These are phyloP conservation scores for Cytidiella melzeri DNA, from an alignment of 768 basidiomycete genomes.

Conservation along the genomic window DNA sequence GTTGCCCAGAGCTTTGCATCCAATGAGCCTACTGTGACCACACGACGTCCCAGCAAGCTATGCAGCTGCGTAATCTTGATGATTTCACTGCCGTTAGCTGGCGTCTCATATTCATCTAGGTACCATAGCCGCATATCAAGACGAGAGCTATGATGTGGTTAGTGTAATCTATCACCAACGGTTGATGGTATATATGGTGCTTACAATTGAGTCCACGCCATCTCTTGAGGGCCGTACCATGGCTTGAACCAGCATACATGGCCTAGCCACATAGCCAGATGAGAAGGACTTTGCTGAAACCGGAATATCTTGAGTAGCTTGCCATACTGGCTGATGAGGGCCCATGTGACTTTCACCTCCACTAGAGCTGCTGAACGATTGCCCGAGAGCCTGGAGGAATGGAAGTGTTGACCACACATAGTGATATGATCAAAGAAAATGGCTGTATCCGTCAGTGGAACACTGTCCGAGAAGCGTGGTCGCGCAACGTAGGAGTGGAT, in stretches of 20 bases:
- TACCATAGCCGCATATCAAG: background rate
- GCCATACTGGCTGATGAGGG: background rate
- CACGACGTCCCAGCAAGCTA: background rate
- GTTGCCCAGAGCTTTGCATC: background rate
- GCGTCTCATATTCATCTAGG: background rate
- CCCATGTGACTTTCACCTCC: background rate
- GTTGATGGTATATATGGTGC: background rate
- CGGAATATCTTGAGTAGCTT: background rate
- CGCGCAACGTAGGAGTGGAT: background rate
- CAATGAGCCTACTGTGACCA: background rate
- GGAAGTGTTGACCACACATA: background rate
- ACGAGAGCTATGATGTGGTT: background rate
- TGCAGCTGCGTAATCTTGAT: background rate
- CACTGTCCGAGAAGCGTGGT: background rate
- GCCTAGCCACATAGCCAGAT: background rate
- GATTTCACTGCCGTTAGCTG: background rate
- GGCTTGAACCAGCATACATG: background rate
- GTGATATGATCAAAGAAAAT: background rate
- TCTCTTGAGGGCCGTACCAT: background rate
- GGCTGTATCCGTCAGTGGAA: background rate
- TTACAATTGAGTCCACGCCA: background rate
- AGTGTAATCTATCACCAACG: background rate
- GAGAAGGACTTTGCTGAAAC: background rate
- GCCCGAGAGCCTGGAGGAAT: background rate
- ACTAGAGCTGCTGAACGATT: background rate